These are phyloP conservation scores for Plectranthus barbatus DNA, from an alignment of 257 asterid genomes.

Conservation along the genomic window DNA sequence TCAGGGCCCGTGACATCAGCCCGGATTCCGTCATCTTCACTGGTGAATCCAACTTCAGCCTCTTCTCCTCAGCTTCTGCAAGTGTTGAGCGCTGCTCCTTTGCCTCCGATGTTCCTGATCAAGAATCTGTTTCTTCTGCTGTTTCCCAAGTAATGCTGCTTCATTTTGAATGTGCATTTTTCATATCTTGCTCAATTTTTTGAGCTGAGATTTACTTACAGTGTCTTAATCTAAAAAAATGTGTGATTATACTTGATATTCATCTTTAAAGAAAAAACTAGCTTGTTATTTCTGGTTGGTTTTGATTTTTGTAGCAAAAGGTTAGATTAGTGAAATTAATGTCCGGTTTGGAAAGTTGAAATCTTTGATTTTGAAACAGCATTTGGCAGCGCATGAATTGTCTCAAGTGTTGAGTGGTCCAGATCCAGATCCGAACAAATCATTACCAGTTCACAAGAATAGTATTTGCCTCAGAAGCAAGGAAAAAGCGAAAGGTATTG, in stretches of 20 bases:
- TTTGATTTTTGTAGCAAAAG: conserved; percentile 10
- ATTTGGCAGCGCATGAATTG: conserved; percentile 66
- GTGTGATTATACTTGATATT: neutral
- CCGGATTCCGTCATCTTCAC: conserved; percentile 77
- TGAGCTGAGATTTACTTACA: neutral
- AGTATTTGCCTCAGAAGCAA: conserved; percentile 45
- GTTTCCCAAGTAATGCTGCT: conserved; percentile 40
- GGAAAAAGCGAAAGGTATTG: conserved; percentile 66
- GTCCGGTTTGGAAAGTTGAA: conserved; percentile 35
- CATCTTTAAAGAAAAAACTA: neutral
- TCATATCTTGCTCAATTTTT: neutral
- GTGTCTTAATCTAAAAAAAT: neutral
- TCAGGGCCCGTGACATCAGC: conserved; percentile 64
- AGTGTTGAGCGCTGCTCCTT: conserved; percentile 92
- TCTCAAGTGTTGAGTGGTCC: conserved; percentile 60
- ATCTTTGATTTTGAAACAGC: conserved; percentile 73
- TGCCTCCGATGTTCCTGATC: conserved; percentile 76
- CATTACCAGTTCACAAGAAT: conserved; percentile 31
- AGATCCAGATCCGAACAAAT: conserved; percentile 76
- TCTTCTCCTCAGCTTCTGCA: conserved; percentile 82
- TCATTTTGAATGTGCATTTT: neutral
- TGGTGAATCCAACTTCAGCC: conserved; percentile 71
- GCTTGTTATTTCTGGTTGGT: neutral
- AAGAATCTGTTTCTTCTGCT: conserved; percentile 41
- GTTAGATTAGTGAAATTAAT: neutral